phyloP scores from a whole-genome alignment of 441 rosid genomes.

The Corymbia citriodora region DNA sequence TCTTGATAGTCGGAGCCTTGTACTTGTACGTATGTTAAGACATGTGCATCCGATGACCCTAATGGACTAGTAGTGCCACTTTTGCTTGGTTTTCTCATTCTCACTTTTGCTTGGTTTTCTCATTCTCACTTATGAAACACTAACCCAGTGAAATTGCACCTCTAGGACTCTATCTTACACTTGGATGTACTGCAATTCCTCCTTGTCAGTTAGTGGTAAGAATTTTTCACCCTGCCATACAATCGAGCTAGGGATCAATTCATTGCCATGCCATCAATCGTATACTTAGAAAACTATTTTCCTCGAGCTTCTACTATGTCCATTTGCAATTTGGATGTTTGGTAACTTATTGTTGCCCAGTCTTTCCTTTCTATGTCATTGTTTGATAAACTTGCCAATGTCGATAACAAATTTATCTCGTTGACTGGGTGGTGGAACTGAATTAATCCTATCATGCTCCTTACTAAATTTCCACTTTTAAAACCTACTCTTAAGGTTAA shows the following conservation, averaged over 20 bases:
- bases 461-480: no score
- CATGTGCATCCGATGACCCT: neutral
- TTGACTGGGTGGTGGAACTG: neutral
- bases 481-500: neutral
- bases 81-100: neutral
- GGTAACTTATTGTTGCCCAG: neutral
- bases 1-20: neutral
- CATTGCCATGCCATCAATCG: neutral
- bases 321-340: neutral
- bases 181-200: neutral
- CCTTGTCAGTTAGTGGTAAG: neutral
- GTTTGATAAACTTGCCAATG: neutral
- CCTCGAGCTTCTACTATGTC: neutral
- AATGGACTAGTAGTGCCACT: neutral
- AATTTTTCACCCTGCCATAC: fast-evolving
- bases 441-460: neutral
- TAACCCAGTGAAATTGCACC: neutral
- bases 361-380: neutral
- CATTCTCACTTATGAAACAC: neutral
- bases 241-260: neutral
- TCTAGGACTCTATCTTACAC: neutral
- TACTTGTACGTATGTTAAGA: neutral
- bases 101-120: no score
- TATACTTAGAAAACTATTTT: neutral
- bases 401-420: neutral